Percentiles rank a stretch among this genome's conserved stretches.
Conservation (phyloP, 2,329 filamentous ascomycete genomes). For the Epicoccum nigrum region DNA sequence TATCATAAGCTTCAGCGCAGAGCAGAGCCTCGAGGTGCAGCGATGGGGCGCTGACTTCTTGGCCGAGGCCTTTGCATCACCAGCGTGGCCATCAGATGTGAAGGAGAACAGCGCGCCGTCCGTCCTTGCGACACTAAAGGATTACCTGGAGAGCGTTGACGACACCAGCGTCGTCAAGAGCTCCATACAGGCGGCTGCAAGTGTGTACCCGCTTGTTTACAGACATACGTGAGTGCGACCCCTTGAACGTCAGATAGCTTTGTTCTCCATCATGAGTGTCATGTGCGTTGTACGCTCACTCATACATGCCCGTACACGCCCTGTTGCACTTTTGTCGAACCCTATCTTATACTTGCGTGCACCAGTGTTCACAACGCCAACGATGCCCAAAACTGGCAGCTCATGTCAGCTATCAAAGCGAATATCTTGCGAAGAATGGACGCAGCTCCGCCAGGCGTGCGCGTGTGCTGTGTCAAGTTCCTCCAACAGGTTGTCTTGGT, state of each 20-base stretch:
- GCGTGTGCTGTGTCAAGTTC: slow-evolving; percentile 97
- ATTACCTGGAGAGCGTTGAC: slow-evolving; percentile 61
- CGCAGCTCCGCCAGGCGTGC: slow-evolving; percentile 73
- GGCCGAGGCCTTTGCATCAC: slow-evolving; percentile 93
- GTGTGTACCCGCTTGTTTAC: slow-evolving; percentile 90
- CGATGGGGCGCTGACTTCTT: slow-evolving; percentile 97
- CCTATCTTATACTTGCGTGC: slow-evolving; percentile 44
- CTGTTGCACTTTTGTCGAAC: slow-evolving; percentile 28
- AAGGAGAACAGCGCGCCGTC: slow-evolving; percentile 81
- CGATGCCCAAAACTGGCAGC: slow-evolving; percentile 83
- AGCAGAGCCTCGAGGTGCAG: slow-evolving; percentile 72
- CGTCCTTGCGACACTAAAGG: slow-evolving; percentile 75
- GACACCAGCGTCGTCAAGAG: slow-evolving; percentile 83
- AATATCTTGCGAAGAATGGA: slow-evolving; percentile 91
- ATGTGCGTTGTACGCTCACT: slow-evolving; percentile 21
- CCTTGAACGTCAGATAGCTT: slow-evolving; percentile 30
- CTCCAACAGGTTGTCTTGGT: slow-evolving; percentile 90
- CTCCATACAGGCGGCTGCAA: slow-evolving; percentile 85
- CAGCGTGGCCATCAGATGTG: slow-evolving; percentile 74
- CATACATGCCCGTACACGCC: slow-evolving; percentile 21
- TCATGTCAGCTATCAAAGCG: slow-evolving; percentile 86
- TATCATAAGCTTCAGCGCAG: slow-evolving; percentile 77
- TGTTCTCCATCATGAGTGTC: slow-evolving; percentile 21
- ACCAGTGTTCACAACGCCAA: slow-evolving; percentile 83
- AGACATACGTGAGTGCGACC: slow-evolving; percentile 82